phyloP scores from a whole-genome alignment of 1,139 yeast genomes.

The Protomyces lactucae-debilis region DNA sequence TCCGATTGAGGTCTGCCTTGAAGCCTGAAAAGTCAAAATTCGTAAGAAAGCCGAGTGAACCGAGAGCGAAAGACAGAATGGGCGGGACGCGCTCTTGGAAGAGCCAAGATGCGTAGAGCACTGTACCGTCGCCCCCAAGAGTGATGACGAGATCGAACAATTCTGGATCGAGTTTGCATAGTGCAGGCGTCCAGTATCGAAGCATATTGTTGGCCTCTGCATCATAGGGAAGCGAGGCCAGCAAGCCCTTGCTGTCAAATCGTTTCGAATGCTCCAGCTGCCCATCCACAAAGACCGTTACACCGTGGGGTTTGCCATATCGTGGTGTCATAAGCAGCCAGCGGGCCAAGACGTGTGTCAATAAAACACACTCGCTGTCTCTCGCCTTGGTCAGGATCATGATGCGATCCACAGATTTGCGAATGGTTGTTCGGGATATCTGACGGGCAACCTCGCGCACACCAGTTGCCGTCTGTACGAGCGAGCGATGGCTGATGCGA shows the following conservation, averaged over 20 bases:
- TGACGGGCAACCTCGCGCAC: constrained; percentile 71
- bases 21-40: constrained; percentile 70
- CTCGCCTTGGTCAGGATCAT: constrained; percentile 82
- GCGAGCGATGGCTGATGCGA: constrained; percentile 31
- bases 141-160: constrained; percentile 72
- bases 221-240: background rate
- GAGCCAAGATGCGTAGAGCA: constrained; percentile 60
- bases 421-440: constrained; percentile 62
- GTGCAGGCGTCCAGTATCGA: constrained; percentile 59
- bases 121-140: constrained; percentile 85
- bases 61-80: constrained; percentile 73
- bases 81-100: constrained; percentile 84
- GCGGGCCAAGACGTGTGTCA: constrained; percentile 72
- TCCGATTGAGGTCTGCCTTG: constrained; percentile 51
- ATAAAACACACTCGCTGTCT: constrained; percentile 66
- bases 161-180: constrained; percentile 54
- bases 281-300: constrained; percentile 66
- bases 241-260: constrained; percentile 40
- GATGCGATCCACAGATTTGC: constrained; percentile 61
- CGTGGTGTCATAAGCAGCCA: constrained; percentile 51
- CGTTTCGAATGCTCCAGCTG: constrained; percentile 57
- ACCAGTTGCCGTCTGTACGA: constrained; percentile 75
- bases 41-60: constrained; percentile 76
- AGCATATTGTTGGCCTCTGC: constrained; percentile 45
- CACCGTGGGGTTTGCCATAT: constrained; percentile 36